A percentile compares a stretch with the other conserved stretches of the same genome.
phyloP scores from a whole-genome alignment of 768 basidiomycete species.

The Lentinus tigrinus region DNA sequence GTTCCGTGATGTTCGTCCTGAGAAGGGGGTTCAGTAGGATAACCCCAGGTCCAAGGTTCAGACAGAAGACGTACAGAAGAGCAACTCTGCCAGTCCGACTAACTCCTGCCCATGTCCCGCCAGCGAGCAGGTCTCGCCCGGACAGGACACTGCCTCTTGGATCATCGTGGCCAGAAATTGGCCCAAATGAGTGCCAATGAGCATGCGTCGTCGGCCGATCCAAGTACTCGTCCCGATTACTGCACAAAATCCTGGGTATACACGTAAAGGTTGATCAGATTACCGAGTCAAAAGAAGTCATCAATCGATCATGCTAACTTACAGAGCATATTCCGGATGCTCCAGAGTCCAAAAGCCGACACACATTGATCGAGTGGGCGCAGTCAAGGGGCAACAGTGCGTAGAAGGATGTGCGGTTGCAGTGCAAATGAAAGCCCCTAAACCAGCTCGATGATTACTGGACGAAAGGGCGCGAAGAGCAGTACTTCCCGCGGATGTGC shows the following conservation, averaged over 20 bases:
- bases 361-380: slow-evolving; percentile 52
- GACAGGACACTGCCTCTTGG: slow-evolving; percentile 52
- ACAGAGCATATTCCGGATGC: slow-evolving; percentile 79
- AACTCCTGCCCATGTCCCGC: slow-evolving; percentile 84
- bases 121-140: slow-evolving; percentile 69
- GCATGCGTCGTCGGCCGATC: slow-evolving; percentile 64
- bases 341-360: slow-evolving; percentile 76
- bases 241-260: slow-evolving; percentile 59
- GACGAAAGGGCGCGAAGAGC: neutral
- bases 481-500: slow-evolving; percentile 1
- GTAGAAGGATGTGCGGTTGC: slow-evolving; percentile 8
- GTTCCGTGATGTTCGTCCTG: slow-evolving; percentile 86
- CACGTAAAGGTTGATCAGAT: neutral
- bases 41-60: neutral
- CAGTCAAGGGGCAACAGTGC: neutral
- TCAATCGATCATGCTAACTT: slow-evolving; percentile 31
- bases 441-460: neutral
- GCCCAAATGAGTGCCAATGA: slow-evolving; percentile 65
- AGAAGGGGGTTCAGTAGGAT: slow-evolving; percentile 5
- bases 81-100: slow-evolving; percentile 65
- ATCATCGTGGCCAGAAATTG: slow-evolving; percentile 18
- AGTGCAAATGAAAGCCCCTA: slow-evolving; percentile 1
- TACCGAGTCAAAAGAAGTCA: neutral
- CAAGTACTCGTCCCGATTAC: slow-evolving; percentile 77
- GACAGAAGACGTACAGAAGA: slow-evolving; percentile 59